phyloP scores from a whole-genome alignment of 2,329 filamentous ascomycete species.

The Alternaria sp. region DNA sequence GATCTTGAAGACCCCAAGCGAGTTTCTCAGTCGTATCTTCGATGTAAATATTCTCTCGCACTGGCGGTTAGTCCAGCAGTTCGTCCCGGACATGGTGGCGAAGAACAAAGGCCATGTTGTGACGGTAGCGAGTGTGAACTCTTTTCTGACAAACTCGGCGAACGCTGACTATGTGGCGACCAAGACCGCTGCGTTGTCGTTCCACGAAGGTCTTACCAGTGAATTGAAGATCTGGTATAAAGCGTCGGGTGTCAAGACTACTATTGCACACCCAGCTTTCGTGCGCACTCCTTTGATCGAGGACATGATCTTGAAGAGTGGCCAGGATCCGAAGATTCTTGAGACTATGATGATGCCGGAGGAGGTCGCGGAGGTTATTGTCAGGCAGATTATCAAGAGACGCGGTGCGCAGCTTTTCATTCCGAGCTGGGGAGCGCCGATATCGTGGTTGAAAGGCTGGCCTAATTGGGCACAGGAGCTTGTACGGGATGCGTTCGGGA shows the following conservation, averaged over 20 bases:
- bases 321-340: constrained; percentile 34
- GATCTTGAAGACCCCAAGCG: constrained; percentile 13
- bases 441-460: constrained; percentile 7
- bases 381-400: constrained; percentile 47
- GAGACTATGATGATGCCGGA: constrained; percentile 41
- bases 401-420: constrained; percentile 48
- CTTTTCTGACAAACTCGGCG: constrained; percentile 20
- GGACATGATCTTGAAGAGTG: constrained; percentile 25
- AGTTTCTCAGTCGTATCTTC: constrained; percentile 21
- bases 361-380: constrained; percentile 47
- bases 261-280: constrained; percentile 46
- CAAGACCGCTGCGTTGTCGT: constrained; percentile 26
- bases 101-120: constrained; percentile 33
- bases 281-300: constrained; percentile 47
- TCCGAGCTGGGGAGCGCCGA: not conserved
- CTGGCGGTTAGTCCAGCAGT: constrained; percentile 25
- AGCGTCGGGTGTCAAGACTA: constrained; percentile 28
- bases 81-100: constrained; percentile 31
- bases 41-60: constrained; percentile 29
- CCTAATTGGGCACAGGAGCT: constrained; percentile 8
- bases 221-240: constrained; percentile 46
- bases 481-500: constrained; percentile 9
- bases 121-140: constrained; percentile 26
- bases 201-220: constrained; percentile 36
- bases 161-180: constrained; percentile 28